Evolutionary conservation across 2,329 filamentous ascomycete genomes (phyloP), one percentile per base, ranked within the genome.

Genomic region (Xylaria sp.): DNA sequence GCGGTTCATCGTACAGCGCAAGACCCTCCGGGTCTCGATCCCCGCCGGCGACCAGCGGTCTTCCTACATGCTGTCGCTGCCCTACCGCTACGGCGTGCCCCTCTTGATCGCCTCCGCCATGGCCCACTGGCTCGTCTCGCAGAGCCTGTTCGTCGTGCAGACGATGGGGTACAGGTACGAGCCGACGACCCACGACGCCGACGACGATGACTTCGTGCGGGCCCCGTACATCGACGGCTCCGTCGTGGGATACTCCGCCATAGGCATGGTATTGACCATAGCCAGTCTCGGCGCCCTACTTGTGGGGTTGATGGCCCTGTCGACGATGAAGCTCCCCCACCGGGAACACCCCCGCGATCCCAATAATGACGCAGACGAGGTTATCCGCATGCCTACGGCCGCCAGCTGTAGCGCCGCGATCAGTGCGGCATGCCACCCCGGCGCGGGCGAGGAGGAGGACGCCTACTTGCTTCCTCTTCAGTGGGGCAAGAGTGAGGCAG

Each of bases 71-170:
- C 37, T 52, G 4, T 41, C 42, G n/a, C 17, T 52, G 42, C 49
- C 49, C 13, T 39, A 24, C 2, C 22, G 16, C 2, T 52, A 52
- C 37, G 39, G 29, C 8, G 21, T 46, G 2, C 34, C 37, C 2
- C 34, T 52, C 3, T 13, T 52, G 42, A 17, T 5, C 3, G 7
- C n/a, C n/a, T 40, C 22, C 4, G 41, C 19, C 13, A 6, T 20
- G 29, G 4, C 41, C 6, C 49, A 52, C 24, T 52, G 49, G 49
- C 18, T 52, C n/a, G 41, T 47, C n/a, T 52, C 49, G 4, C 49
- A 52, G 49, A 29, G 49, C 38, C n/a, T 52, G 7, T 52, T 52
- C 38, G 42, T 52, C 18, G 37, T 52, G 20, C 49, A 42, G 20
- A 19, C 51, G 7, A 39, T n/a, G n/a, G n/a, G n/a, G n/a, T n/a